Evolutionary conservation across 2,329 filamentous ascomycete species (phyloP).

Genomic region (Coniochaeta sp.): DNA sequence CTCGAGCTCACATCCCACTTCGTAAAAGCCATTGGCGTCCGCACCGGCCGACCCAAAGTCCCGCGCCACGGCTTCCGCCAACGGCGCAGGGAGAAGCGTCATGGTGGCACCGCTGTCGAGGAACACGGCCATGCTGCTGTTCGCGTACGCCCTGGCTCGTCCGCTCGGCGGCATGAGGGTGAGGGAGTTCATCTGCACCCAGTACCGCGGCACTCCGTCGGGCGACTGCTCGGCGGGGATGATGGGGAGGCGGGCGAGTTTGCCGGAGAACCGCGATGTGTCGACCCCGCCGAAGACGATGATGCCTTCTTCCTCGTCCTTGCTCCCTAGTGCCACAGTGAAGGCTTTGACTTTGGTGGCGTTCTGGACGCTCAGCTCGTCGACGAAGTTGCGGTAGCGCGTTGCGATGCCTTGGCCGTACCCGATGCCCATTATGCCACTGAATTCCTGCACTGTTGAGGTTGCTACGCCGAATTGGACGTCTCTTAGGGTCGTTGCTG

Average conservation of each 20-base stretch:
- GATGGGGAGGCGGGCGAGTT: conserved; percentile 50
- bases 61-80: conserved; percentile 42
- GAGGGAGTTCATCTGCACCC: conserved; percentile 40
- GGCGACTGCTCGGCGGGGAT: conserved; percentile 46
- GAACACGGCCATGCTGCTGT: conserved; percentile 47
- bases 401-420: conserved; percentile 47
- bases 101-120: conserved; percentile 66
- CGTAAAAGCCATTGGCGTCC: conserved; percentile 36
- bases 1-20: conserved; percentile 36
- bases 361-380: conserved; percentile 42
- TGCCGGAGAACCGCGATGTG: conserved; percentile 54
- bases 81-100: conserved; percentile 53
- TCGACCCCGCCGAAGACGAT: conserved; percentile 65
- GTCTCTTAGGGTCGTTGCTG: conserved; percentile 33
- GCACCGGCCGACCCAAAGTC: conserved; percentile 37
- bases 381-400: conserved; percentile 43
- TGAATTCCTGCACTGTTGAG: conserved; percentile 36
- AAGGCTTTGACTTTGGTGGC: conserved; percentile 57
- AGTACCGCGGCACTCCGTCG: conserved; percentile 45
- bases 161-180: conserved; percentile 31
- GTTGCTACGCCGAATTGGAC: conserved; percentile 61
- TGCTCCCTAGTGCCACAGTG: conserved; percentile 59
- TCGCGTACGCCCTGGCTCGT: conserved; percentile 22
- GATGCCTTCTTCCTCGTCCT: conserved; percentile 51
- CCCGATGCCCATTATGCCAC: conserved; percentile 68